phyloP scores from a whole-genome alignment of 192 early-diverging fungal species.

The Backusella sp. region DNA sequence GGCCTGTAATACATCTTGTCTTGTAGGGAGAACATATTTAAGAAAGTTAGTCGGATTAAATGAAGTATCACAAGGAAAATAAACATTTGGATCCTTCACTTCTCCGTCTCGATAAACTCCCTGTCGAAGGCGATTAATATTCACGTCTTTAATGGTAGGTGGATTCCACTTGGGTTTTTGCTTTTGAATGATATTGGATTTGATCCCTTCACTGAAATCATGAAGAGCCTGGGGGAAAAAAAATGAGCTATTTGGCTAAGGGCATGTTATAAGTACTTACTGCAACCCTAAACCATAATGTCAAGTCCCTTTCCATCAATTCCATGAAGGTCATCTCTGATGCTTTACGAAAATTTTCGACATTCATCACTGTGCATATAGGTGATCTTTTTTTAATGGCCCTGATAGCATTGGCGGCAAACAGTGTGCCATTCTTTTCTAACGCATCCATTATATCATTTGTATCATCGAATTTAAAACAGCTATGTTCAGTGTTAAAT shows the following conservation, averaged over 20 bases:
- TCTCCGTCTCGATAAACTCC: conserved; percentile 48
- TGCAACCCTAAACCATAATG: conserved; percentile 71
- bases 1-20: conserved; percentile 53
- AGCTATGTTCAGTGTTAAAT: conserved; percentile 37
- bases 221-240: conserved; percentile 44
- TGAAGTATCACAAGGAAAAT: conserved; percentile 31
- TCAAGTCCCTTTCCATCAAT: conserved; percentile 83
- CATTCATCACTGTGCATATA: conserved; percentile 83
- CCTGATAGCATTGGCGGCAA: conserved; percentile 66
- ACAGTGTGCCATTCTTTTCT: conserved; percentile 68
- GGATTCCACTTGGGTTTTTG: conserved; percentile 73
- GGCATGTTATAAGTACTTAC: background rate
- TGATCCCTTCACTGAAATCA: conserved; percentile 92
- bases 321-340: conserved; percentile 62
- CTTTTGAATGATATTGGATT: conserved; percentile 72
- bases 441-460: conserved; percentile 84
- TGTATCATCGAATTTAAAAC: conserved; percentile 79
- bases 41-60: conserved; percentile 55
- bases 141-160: conserved; percentile 47
- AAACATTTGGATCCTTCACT: conserved; percentile 20
- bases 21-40: conserved; percentile 60
- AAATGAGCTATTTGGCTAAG: background rate
- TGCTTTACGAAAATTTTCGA: conserved; percentile 76
- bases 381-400: conserved; percentile 73
- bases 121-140: conserved; percentile 22